These are phyloP conservation scores for Nicotiana sylvestris DNA, from an alignment of 257 asterid genomes.

Conservation along the genomic window DNA sequence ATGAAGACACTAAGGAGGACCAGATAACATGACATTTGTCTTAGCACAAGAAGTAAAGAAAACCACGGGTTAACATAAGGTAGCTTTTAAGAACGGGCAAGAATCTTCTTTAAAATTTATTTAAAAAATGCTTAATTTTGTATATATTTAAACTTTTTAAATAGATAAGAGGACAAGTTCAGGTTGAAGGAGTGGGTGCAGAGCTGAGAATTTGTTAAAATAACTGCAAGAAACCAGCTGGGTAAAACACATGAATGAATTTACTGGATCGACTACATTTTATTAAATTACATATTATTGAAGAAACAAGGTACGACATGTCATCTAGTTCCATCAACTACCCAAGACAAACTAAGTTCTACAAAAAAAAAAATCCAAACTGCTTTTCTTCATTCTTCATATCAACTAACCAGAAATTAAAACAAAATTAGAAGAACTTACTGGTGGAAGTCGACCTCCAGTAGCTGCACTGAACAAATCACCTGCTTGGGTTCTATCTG, in stretches of 20 bases:
- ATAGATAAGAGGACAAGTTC: neutral
- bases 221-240: neutral
- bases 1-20: neutral
- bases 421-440: constrained; percentile 29
- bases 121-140: neutral
- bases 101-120: neutral
- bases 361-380: neutral
- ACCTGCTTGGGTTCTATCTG: constrained; percentile 77
- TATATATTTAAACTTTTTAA: neutral
- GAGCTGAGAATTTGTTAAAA: neutral
- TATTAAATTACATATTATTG: neutral
- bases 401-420: neutral
- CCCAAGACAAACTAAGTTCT: constrained; percentile 1
- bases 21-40: neutral
- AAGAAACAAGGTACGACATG: neutral
- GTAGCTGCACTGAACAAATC: constrained; percentile 64
- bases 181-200: neutral
- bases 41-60: neutral
- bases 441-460: constrained; percentile 53
- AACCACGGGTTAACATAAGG: neutral
- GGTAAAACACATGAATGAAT: neutral
- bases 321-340: neutral
- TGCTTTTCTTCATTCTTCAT: neutral
- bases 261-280: neutral
- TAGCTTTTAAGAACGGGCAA: neutral